A percentile compares a stretch with the other conserved stretches of the same genome.
Evolutionary conservation across 257 asterid genomes (phyloP).

Genomic region (Sherardia arvensis): DNA sequence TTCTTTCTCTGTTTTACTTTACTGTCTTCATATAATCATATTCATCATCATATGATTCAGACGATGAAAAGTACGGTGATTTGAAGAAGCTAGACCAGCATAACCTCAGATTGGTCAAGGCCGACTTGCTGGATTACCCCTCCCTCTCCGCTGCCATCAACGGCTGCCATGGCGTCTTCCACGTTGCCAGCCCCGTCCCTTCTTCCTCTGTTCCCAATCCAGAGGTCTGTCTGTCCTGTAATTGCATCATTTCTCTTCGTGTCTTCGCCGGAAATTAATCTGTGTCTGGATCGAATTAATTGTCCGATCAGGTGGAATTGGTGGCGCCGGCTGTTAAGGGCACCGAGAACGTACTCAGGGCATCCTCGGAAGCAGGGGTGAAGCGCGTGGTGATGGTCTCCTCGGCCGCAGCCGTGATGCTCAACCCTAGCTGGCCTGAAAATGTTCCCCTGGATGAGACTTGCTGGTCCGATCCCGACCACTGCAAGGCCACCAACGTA

Average conservation of each 20-base stretch:
- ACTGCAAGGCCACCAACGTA: conserved; percentile 65
- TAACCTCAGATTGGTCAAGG: conserved; percentile 50
- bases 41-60: too few species aligned
- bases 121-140: conserved; percentile 59
- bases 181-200: conserved; percentile 78
- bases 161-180: conserved; percentile 77
- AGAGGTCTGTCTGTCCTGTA: conserved; percentile 29
- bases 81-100: conserved; percentile 43
- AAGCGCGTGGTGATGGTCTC: conserved; percentile 60
- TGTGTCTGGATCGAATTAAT: background rate
- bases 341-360: conserved; percentile 69
- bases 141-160: conserved; percentile 50
- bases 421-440: conserved; percentile 62
- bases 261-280: background rate
- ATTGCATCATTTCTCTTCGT: background rate
- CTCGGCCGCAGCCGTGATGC: conserved; percentile 40
- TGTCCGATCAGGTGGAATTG: conserved; percentile 51
- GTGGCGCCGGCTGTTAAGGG: conserved; percentile 70
- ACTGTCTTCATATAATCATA: background rate
- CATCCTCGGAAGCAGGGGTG: conserved; percentile 54
- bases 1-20: background rate
- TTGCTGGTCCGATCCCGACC: conserved; percentile 81
- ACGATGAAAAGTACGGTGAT: conserved; percentile 45
- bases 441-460: conserved; percentile 47
- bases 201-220: conserved; percentile 51